Evolutionary conservation across 2,329 filamentous ascomycete genomes (phyloP), one percentile per base, ranked within the genome.

Genomic region (Diaporthe eres): DNA sequence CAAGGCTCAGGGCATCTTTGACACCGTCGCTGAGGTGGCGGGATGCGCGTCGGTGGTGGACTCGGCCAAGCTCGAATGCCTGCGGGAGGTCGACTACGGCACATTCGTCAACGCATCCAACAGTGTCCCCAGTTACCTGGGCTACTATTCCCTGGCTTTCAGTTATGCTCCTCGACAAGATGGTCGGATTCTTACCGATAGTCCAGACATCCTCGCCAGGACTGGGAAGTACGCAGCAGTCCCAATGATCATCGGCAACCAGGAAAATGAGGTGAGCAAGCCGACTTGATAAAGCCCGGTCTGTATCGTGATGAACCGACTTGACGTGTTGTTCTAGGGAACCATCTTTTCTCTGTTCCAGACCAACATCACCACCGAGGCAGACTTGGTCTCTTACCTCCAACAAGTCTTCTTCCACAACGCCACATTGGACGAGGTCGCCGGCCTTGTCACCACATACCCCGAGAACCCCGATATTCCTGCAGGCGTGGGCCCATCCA

Each of bases 151-250:
- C 0, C 85, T 96, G 7, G 91, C 93, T 1, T 85, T 96, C 0
- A 92, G 93, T 0, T 96, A 95, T 80, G 84, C 95, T 0, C 94
- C 94, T 10, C 92, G 94, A 0, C 94, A 94, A 0, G 94, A 96
- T 78, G 92, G 93, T 42, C 88, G 81, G 2, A 87, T 88, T 6
- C 86, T 95, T 13, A 88, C 90, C 0, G 85, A 88, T 2, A 93
- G 90, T 7, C 92, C 93, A 0, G 93, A 96, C 0, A 72, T 88
- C 0, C 85, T 94, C 5, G 84, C 89, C 1, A 73, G 79, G 4
- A 79, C 81, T 0, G 91, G 92, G 17, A 87, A 87, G 5, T 88
- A 87, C 76, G 82, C 87, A 42, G 84, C 85, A 1, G 87, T 89
- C 3, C 87, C 88, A 44, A 85, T 87, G 84, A 89, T 89, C 78